Evolutionary conservation across 176 grass and related monocot genomes (phyloP).

Genomic region (Musa acuminata): DNA sequence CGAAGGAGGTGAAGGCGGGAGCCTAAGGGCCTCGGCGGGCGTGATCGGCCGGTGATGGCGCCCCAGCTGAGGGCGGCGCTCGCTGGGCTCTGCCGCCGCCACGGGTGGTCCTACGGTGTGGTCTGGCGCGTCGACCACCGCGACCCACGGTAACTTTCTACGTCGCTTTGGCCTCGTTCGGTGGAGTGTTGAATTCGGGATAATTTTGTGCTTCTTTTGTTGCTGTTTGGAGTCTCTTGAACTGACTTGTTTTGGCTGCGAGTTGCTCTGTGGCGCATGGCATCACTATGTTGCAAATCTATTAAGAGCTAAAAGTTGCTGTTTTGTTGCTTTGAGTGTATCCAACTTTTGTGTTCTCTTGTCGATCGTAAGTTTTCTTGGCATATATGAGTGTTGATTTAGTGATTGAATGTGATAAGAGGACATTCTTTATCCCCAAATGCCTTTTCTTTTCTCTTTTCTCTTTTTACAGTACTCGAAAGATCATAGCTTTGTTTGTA

Average conservation of each 20-base stretch:
- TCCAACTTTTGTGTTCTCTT: background rate
- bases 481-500: background rate
- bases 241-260: background rate
- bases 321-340: background rate
- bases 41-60: slow-evolving; percentile 1
- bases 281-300: background rate
- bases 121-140: slow-evolving; percentile 68
- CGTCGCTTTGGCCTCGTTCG: background rate
- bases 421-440: background rate
- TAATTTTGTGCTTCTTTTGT: too few relatives aligned
- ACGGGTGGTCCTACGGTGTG: slow-evolving; percentile 80
- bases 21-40: background rate
- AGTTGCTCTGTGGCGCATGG: background rate
- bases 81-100: slow-evolving; percentile 49
- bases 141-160: slow-evolving; percentile 48
- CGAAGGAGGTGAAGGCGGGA: background rate
- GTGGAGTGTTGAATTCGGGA: too few relatives aligned
- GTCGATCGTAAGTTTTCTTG: background rate
- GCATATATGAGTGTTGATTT: background rate
- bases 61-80: slow-evolving; percentile 43
- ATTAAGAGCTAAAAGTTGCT: background rate
- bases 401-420: background rate
- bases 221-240: too few relatives aligned
- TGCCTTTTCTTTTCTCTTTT: background rate
- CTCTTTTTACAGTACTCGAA: background rate